Evolutionary conservation across 1,284 basidiomycete genomes (phyloP), one percentile per base, ranked within the genome.

Genomic region (Trichosporon asahii): DNA sequence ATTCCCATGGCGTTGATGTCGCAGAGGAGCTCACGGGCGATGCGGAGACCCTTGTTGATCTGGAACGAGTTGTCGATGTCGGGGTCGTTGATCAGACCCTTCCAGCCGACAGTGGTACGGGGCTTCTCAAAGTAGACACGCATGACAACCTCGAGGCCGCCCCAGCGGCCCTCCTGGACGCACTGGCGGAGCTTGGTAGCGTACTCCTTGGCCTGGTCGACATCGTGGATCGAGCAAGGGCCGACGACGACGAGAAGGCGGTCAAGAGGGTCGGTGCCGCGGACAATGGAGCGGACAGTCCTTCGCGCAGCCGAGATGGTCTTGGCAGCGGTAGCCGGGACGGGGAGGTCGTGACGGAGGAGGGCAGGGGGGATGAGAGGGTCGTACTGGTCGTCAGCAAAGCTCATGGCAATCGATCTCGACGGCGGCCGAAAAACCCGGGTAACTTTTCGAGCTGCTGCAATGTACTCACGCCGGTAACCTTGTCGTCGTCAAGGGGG

Each of bases 31-130:
- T 90, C 89, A 66, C 96, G 91, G 4, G 94, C 96, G 67, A 92
- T 88, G n/a, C 94, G 89, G 64, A 99, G 88, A 55, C 96, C 96
- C 80, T 92, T 94, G 88, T 99, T 99, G 85, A 98, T 98, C 77
- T 95, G 76, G 81, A 80, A 84, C 64, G 81, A 81, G 70, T 76
- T 75, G 74, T 82, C 80, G 67, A 84, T 81, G 69, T 83, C 80
- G 27, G 82, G 80, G 72, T 83, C 82, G 71, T 98, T 99, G 85
- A 99, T 98, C 74, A 99, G 89, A 66, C 96, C 96, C 84, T 98
- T 98, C 96, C 96, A 98, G 21, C 95, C 95, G 67, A 98, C 91
- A 0, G 87, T 88, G 44, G 87, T 88, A 67, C 87, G 76, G 14
- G 86, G 86, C 78, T 85, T 85, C 77, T 84, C 83, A 71, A 98